Evolutionary conservation across 352 stramenopile genomes (phyloP), one percentile per base, ranked within the genome.

Genomic region (Phytophthora multivora): DNA sequence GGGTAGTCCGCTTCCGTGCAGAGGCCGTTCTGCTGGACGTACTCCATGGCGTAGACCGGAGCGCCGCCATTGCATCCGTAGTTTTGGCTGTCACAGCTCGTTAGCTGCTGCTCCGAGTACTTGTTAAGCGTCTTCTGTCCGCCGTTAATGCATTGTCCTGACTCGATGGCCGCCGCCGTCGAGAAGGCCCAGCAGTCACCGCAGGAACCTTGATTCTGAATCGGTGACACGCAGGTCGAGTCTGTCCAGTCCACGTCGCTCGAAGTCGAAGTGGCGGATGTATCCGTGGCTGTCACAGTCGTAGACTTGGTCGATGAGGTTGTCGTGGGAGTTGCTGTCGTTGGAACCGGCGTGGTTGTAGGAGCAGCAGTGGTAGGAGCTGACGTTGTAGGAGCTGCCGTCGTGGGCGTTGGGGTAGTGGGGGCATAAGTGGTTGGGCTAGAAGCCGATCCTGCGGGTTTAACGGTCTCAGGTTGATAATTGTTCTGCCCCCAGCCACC

Each of bases 111-210:
- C 77, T 98, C 94, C 30, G 87, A 97, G 18, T 98, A 81, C 62
- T 93, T 89, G 28, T 80, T 80, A 21, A 97, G 72, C 16, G 68
- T 75, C 18, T 53, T 75, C 18, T 91, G 80, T 4, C 80, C 92
- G 11, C 64, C 69, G 0, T 73, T 59, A 21, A 98, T 88, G 30
- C 89, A 96, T 61, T 97, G 83, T 2, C 86, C 93, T 7, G 90
- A 91, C 71, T 99, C 95, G 5, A 98, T 72, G 1, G 87, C 91
- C 9, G 96, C 83, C 3, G 94, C 86, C 0, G 94, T 95, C 9
- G 95, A 97, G 80, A 99, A 99, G 2, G 95, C 91, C 97, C 97
- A 99, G 83, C 97, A 99, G 7, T 90, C 96, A 49, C 97, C 96
- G 68, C 97, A 99, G 9, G 83, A 63, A 5, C 94, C 97, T 68